Conservation (phyloP, 2,329 filamentous ascomycete genomes). For the Thelonectria rubi region DNA sequence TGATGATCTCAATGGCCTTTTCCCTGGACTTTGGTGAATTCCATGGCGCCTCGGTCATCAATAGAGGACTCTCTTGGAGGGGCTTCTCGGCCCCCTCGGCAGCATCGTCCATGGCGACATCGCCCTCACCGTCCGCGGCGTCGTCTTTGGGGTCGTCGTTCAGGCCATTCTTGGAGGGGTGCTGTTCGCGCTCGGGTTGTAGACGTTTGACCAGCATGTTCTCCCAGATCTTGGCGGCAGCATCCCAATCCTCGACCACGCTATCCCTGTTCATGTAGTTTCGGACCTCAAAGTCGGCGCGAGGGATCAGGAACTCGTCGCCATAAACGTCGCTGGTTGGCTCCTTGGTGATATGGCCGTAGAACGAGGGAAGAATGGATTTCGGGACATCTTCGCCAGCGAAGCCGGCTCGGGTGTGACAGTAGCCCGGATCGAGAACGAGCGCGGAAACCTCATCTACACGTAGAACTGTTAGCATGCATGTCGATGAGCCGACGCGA, state of each 20-base stretch:
- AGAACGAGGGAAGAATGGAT: slow-evolving; percentile 89
- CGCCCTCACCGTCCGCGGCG: slow-evolving; percentile 68
- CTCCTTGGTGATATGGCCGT: slow-evolving; percentile 68
- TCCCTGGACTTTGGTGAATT: slow-evolving; percentile 88
- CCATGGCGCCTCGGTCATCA: slow-evolving; percentile 96
- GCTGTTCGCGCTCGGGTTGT: slow-evolving; percentile 76
- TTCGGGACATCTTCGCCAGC: slow-evolving; percentile 98
- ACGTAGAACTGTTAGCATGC: slow-evolving; percentile 32
- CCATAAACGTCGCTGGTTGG: slow-evolving; percentile 75
- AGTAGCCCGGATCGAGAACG: slow-evolving; percentile 94
- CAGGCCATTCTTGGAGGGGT: slow-evolving; percentile 78
- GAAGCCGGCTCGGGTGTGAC: slow-evolving; percentile 90
- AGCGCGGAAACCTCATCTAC: slow-evolving; percentile 96
- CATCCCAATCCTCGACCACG: slow-evolving; percentile 96
- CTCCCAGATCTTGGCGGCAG: slow-evolving; percentile 89
- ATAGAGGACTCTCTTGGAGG: slow-evolving; percentile 85
- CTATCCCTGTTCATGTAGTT: slow-evolving; percentile 93
- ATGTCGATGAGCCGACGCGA: slow-evolving; percentile 29
- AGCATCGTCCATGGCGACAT: slow-evolving; percentile 66
- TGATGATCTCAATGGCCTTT: slow-evolving; percentile 93
- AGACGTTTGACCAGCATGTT: slow-evolving; percentile 89
- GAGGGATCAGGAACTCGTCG: slow-evolving; percentile 87
- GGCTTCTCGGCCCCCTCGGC: slow-evolving; percentile 73
- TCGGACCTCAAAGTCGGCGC: slow-evolving; percentile 79
- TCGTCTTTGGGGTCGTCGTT: slow-evolving; percentile 72